These are phyloP conservation scores for Mentha longifolia DNA, from an alignment of 257 asterid genomes.

Conservation along the genomic window DNA sequence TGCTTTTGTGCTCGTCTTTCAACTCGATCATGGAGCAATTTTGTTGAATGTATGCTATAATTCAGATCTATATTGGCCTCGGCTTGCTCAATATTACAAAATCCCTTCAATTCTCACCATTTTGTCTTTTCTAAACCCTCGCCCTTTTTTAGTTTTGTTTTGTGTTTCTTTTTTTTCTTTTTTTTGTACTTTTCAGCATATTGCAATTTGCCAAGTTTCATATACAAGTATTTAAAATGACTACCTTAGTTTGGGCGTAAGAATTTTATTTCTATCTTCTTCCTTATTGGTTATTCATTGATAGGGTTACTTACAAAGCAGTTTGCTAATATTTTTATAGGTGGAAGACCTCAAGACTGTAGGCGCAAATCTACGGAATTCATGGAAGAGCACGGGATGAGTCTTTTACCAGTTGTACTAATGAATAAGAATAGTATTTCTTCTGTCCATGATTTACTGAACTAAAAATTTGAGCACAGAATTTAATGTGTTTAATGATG, in stretches of 20 bases:
- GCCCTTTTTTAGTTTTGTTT: too few relatives aligned
- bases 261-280: too few relatives aligned
- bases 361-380: conserved; percentile 63
- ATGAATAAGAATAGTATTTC: not conserved
- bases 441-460: too few relatives aligned
- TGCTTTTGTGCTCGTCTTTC: not conserved
- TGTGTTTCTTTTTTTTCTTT: not conserved
- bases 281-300: too few relatives aligned
- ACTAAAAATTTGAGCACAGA: too few relatives aligned
- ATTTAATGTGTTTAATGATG: too few relatives aligned
- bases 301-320: too few relatives aligned
- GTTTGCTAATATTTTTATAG: conserved; percentile 37
- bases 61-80: not conserved
- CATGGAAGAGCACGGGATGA: conserved; percentile 48
- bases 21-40: not conserved
- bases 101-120: not conserved
- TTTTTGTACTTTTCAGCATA: not conserved
- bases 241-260: not conserved
- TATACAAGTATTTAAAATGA: not conserved
- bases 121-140: too few relatives aligned
- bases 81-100: not conserved
- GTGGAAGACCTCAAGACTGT: conserved; percentile 65
- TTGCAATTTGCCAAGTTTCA: not conserved
- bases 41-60: not conserved
- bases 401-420: not conserved